Conservation (phyloP, 164 flowering plant species). For the Annona squamosa region DNA sequence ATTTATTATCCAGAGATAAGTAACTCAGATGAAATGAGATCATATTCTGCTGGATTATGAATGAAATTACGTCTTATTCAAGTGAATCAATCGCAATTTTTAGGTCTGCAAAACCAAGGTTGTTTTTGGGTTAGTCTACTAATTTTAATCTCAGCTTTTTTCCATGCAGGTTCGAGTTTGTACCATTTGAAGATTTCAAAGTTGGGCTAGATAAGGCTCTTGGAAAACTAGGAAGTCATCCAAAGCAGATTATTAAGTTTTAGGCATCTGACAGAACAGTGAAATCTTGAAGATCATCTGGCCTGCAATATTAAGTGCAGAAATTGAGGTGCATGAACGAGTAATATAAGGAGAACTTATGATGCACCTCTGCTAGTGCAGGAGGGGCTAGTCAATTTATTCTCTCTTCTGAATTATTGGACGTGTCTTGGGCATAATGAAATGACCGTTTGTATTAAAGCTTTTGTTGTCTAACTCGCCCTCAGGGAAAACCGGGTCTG, state of each 20-base stretch:
- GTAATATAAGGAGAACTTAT: too few species aligned
- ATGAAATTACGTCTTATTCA: not conserved
- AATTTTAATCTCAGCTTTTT: not conserved
- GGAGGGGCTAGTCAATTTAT: too few species aligned
- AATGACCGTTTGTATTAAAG: too few species aligned
- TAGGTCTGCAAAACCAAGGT: not conserved
- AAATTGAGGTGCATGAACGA: not conserved
- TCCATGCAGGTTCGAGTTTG: slow-evolving; percentile 66
- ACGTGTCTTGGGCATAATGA: too few species aligned
- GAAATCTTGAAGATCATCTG: not conserved
- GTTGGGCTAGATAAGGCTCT: slow-evolving; percentile 69
- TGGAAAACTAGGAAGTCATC: slow-evolving; percentile 86
- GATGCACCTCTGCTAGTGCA: too few species aligned
- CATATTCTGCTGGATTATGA: too few species aligned
- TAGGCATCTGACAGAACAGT: slow-evolving; percentile 10
- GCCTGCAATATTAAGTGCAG: not conserved
- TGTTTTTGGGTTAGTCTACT: not conserved
- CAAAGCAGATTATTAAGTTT: slow-evolving; percentile 78
- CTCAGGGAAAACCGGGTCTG: too few species aligned
- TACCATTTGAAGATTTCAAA: slow-evolving; percentile 60
- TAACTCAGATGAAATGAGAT: too few species aligned
- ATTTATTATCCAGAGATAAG: too few species aligned
- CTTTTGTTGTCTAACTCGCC: too few species aligned
- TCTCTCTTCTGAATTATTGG: too few species aligned
- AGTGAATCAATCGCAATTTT: not conserved